A percentile compares a stretch with the other conserved stretches of the same genome.
These are phyloP conservation scores for Emericellopsis atlantica DNA, from an alignment of 2,329 filamentous ascomycete genomes.

Conservation along the genomic window DNA sequence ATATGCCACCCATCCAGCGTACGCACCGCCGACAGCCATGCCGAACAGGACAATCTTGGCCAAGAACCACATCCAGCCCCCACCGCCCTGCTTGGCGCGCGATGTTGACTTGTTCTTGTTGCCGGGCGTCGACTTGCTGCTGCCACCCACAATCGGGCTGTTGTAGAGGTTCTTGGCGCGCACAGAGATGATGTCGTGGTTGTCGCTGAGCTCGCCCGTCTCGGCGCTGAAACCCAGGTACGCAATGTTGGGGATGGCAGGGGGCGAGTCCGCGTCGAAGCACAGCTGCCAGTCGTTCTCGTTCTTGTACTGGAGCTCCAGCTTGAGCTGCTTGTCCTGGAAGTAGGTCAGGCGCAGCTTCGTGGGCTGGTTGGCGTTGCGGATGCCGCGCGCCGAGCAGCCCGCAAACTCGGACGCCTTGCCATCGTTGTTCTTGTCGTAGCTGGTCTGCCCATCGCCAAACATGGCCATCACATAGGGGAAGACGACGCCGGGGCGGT, in stretches of 20 bases:
- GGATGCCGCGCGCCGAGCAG: slow-evolving; percentile 86
- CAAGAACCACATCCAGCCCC: slow-evolving; percentile 52
- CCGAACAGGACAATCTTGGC: slow-evolving; percentile 74
- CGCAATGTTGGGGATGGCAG: slow-evolving; percentile 65
- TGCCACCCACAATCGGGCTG: slow-evolving; percentile 27
- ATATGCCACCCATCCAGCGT: slow-evolving; percentile 79
- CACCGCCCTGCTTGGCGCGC: slow-evolving; percentile 20
- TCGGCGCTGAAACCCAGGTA: slow-evolving; percentile 75
- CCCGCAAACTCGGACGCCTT: slow-evolving; percentile 88
- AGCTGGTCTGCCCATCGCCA: slow-evolving; percentile 76
- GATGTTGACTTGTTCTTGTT: slow-evolving; percentile 15
- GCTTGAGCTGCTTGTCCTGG: slow-evolving; percentile 80
- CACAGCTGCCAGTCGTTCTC: slow-evolving; percentile 83
- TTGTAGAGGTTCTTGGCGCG: slow-evolving; percentile 81
- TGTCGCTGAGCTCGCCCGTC: slow-evolving; percentile 92
- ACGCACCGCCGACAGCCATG: slow-evolving; percentile 56
- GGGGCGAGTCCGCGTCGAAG: slow-evolving; percentile 62
- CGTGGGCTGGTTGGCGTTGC: slow-evolving; percentile 66
- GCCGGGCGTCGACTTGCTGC: slow-evolving; percentile 22
- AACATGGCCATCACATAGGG: slow-evolving; percentile 98
- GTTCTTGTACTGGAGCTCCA: slow-evolving; percentile 89
- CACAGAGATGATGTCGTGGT: slow-evolving; percentile 90
- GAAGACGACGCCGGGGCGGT: slow-evolving; percentile 87
- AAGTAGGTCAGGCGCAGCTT: slow-evolving; percentile 90
- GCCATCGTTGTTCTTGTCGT: slow-evolving; percentile 90